A percentile compares a stretch with the other conserved stretches of the same genome.
phyloP scores from a whole-genome alignment of 208 protist species.

The Leptomonas pyrrhocoris region DNA sequence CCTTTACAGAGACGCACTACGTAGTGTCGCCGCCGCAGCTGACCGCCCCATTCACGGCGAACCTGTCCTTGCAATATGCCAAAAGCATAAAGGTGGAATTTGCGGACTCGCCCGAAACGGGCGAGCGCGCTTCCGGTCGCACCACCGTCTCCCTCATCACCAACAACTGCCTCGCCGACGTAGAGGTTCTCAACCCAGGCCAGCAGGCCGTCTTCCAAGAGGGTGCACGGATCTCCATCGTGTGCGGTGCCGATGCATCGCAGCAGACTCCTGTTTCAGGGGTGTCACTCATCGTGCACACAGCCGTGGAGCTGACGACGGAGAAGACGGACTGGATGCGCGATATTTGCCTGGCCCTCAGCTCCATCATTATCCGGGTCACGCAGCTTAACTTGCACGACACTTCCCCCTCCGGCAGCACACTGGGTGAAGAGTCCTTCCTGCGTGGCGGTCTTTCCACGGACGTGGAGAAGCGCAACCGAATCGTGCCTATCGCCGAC shows the following conservation, averaged over 20 bases:
- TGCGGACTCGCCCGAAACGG: slow-evolving; percentile 6
- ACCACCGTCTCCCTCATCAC: slow-evolving; percentile 37
- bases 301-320: slow-evolving; percentile 45
- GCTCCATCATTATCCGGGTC: slow-evolving; percentile 62
- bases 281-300: slow-evolving; percentile 37
- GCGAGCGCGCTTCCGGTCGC: slow-evolving; percentile 12
- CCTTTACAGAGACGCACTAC: slow-evolving; percentile 67
- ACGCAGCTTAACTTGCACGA: slow-evolving; percentile 37
- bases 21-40: slow-evolving; percentile 51
- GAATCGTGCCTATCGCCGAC: slow-evolving; percentile 5
- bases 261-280: slow-evolving; percentile 19
- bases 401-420: slow-evolving; percentile 23
- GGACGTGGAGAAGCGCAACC: slow-evolving; percentile 23
- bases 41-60: slow-evolving; percentile 37
- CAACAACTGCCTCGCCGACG: slow-evolving; percentile 26
- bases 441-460: slow-evolving; percentile 31
- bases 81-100: slow-evolving; percentile 57
- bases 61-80: slow-evolving; percentile 66
- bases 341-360: slow-evolving; percentile 70
- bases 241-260: slow-evolving; percentile 21
- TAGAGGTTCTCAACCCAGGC: slow-evolving; percentile 26
- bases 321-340: slow-evolving; percentile 75
- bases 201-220: slow-evolving; percentile 20
- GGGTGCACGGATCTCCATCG: slow-evolving; percentile 28
- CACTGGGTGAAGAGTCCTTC: slow-evolving; percentile 21